Evolutionary conservation across 139 green algal species (phyloP).

Genomic region (Mesotaenium endlicherianum): DNA sequence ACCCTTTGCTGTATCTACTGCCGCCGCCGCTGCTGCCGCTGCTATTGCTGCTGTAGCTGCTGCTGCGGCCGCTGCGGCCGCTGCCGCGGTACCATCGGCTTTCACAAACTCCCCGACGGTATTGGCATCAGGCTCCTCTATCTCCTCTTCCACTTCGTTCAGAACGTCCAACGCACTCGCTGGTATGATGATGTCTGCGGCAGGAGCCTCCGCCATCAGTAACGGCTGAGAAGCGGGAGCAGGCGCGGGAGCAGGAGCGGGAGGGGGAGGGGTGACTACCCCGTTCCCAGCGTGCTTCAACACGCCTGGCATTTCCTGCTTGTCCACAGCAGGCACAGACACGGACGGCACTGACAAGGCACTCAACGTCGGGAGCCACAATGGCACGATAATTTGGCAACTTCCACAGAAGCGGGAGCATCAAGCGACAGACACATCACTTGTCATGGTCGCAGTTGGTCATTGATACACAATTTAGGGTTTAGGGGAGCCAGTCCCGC

Average conservation of each 20-base stretch:
- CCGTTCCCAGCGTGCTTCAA: neutral
- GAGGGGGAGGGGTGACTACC: neutral
- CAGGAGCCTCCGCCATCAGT: neutral
- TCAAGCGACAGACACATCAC: no score
- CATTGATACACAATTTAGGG: neutral
- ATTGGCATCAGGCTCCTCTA: constrained; percentile 4
- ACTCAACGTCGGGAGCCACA: no score
- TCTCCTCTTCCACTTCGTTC: constrained; percentile 9
- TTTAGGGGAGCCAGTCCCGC: neutral
- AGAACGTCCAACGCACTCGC: neutral
- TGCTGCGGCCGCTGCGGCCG: neutral
- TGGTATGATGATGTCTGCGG: neutral
- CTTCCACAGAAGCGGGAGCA: no score
- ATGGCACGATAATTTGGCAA: no score
- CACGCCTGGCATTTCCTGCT: no score
- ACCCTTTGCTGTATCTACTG: neutral
- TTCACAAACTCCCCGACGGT: neutral
- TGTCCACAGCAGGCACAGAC: no score
- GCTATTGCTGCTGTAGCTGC: neutral
- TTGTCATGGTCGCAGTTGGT: no score
- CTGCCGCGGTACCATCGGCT: neutral
- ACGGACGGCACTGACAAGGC: no score
- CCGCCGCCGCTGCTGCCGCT: neutral
- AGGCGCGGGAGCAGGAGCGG: neutral
- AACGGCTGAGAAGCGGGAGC: neutral